Evolutionary conservation across 768 basidiomycete species (phyloP), one percentile per base, ranked within the genome.

Genomic region (Mycena indigotica): DNA sequence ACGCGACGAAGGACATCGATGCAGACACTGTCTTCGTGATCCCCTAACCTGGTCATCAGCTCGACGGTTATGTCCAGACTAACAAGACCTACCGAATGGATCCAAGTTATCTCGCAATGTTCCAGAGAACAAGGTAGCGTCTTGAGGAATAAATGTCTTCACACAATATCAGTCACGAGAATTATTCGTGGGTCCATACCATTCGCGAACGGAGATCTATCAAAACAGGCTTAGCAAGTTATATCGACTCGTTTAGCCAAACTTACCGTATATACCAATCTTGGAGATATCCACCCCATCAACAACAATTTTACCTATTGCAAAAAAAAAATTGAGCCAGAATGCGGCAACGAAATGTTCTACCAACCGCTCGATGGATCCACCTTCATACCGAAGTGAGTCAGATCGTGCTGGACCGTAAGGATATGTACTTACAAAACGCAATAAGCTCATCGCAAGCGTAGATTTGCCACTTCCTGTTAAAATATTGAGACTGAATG

Each of bases 141-240:
- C 88, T 67, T 85, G 87, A 23, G 88, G 89, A 58, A 91, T 91
- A 63, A 91, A 91, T 1, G 89, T 91, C 89, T 90, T 32, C n/a
- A 21, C 55, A 55, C 55, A 29, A 24, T 49, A 32, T 32, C 6
- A 28, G 30, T 64, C 19, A 53, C 30, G 0, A n/a, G n/a, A n/a
- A n/a, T n/a, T n/a, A 48, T 10, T 29, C 13, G 58, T 49, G 40
- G 60, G 53, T 30, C 48, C 4, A 45, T 28, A 53, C 17, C 15
- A 32, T 45, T 54, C 51, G 38, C 55, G 48, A 8, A 16, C 56
- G 21, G 15, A 32, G 21, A 45, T 24, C 3, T 6, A 23, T 24
- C 13, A 28, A 24, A 3, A 5, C 10, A 44, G n/a, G n/a, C n/a
- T n/a, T 23, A 38, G 35, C 12, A 44, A 13, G 23, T 15, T 8